Evolutionary conservation across 2,329 filamentous ascomycete species (phyloP), one percentile per base, ranked within the genome.

Genomic region (Aspergillus luchuensis): DNA sequence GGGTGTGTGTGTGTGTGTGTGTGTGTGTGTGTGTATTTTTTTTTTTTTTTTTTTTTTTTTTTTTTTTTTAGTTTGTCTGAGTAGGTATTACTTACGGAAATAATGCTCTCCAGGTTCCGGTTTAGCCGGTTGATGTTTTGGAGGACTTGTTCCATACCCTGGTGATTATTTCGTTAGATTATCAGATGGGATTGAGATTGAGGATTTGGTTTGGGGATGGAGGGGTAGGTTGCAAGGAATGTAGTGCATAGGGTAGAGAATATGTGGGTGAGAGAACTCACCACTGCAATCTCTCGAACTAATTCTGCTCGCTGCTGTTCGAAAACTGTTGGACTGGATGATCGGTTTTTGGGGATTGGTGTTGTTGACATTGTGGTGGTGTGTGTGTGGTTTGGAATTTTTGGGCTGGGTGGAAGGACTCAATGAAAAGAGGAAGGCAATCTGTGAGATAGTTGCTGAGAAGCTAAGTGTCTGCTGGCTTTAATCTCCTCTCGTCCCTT

Each of bases 51-150:
- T n/a, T n/a, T n/a, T n/a, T n/a, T n/a, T n/a, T n/a, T n/a, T n/a
- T n/a, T n/a, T n/a, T n/a, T n/a, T n/a, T n/a, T 28, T 28, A 3
- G 5, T 28, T 8, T 28, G 25, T 7, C 25, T 2, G 25, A 28
- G 28, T 30, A 10, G 7, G 25, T 33, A 7, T 33, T 19, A n/a
- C 86, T 51, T 80, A 94, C 94, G 50, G 92, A 89, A 61, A 96
- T 93, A 19, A 98, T 90, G 58, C 92, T 91, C 78, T 99, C 94
- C 17, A 99, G 81, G 41, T 90, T 94, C 36, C 94, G 88, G 76
- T 98, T 99, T 61, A 99, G 80, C 70, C 93, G 93, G 79, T 98
- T 99, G 77, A 98, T 92, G 72, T 97, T 97, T 70, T 93, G 91
- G 8, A 99, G 88, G 61, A 97, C 92, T 71, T 95, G 89, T 71